A percentile compares a stretch with the other conserved stretches of the same genome.
These are phyloP conservation scores for Fusarium nanum DNA, from an alignment of 2,329 filamentous ascomycete genomes.

Conservation along the genomic window DNA sequence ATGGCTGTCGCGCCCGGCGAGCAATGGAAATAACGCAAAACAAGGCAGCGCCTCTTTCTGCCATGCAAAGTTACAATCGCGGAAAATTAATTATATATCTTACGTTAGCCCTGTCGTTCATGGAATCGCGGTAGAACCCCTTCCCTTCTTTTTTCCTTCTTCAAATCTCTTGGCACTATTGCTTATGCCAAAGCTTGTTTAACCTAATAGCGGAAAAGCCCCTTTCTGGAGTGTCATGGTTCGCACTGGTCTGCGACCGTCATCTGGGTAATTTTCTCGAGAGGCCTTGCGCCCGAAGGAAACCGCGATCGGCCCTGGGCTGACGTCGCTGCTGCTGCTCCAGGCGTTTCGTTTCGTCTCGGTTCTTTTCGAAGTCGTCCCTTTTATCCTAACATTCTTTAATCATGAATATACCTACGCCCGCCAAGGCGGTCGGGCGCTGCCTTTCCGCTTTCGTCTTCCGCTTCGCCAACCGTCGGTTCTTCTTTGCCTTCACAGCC, in stretches of 20 bases:
- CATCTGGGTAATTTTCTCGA: not conserved
- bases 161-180: slow-evolving; percentile 2
- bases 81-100: not conserved
- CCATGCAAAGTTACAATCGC: not conserved
- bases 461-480: slow-evolving; percentile 47
- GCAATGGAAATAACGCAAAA: slow-evolving; percentile 3
- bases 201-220: not conserved
- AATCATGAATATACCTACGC: slow-evolving; percentile 12
- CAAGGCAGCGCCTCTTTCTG: not conserved
- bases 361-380: not conserved
- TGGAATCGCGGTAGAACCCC: not conserved
- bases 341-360: not conserved
- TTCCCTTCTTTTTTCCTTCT: not conserved
- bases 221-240: not conserved
- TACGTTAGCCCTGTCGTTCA: not conserved
- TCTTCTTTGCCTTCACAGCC: slow-evolving; percentile 50
- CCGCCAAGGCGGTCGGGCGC: slow-evolving; percentile 6
- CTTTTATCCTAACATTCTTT: not conserved
- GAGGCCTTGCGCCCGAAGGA: slow-evolving; percentile 2
- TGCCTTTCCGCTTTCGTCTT: slow-evolving; percentile 2
- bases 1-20: not conserved
- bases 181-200: slow-evolving; percentile 5
- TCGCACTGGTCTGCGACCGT: slow-evolving; percentile 4
- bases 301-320: not conserved
- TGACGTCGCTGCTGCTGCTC: not conserved